Evolutionary conservation across 2,329 filamentous ascomycete species (phyloP), one percentile per base, ranked within the genome.

Genomic region (Hymenoscyphus linearis): DNA sequence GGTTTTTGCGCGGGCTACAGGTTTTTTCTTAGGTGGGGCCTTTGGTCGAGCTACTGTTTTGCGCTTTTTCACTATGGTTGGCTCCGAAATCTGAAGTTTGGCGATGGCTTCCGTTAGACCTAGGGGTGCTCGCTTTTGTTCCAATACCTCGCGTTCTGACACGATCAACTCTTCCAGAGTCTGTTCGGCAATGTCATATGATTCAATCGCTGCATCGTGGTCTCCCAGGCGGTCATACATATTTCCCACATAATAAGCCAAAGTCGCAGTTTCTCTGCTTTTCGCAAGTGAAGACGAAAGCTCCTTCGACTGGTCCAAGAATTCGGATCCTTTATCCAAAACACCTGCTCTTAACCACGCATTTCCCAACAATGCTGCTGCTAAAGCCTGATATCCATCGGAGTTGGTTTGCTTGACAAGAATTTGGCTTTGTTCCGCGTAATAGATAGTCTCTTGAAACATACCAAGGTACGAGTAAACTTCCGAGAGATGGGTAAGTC

Each of bases 361-460:
- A 1, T 77, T 80, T 1, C 82, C 83, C 14, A 81, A 76, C 79
- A 83, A 83, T 4, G 79, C 77, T 3, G 80, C 78, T 7, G 81
- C 80, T 64, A 84, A 79, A 0, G 82, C 80, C 50, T 78, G 74
- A 67, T 83, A 82, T 3, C 59, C 57, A 44, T 70, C 64, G 31
- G 70, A 71, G 22, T 66, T 62, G 10, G 69, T 63, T 22, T 67
- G 62, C 36, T 69, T 66, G 22, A 90, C 90, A 62, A 96, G 83
- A 69, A 89, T 91, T 59, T 88, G 80, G 0, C 92, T 92, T 68
- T 95, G 89, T 67, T 97, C 89, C 1, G 89, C 87, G 67, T 96
- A 96, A 72, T 93, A 95, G 0, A 93, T 77, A 1, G 93, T 93
- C 73, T 98, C 93, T 63, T 91, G 87, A 65, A 92, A 91, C 75